Base-by-base conservation (phyloP, 2,329 filamentous ascomycete species). In the Fusarium verticillioides region DNA sequence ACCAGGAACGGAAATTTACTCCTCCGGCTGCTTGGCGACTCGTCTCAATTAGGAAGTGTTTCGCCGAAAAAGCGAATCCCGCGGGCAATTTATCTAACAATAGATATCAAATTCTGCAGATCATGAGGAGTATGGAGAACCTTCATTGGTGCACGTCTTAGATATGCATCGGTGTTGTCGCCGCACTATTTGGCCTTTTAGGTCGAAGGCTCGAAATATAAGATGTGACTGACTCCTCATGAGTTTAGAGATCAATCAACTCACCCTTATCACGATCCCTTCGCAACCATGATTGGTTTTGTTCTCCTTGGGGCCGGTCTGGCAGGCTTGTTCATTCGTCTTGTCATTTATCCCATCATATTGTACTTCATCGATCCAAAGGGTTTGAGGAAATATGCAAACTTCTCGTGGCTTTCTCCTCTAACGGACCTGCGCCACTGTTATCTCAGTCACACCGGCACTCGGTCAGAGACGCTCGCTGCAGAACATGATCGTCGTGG, bases 381-480 rank as follows among this genome's bases (percentile, higher is more conserved):
- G 3, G 81, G 80, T 1, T 26, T 78, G 2, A 70, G 77, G 16
- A 62, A 65, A 16, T 78, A 73, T 42, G 69, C 69, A 19, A 66
- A 50, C 62, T 72, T 77, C 30, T 66, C 74, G 15, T 54, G 64
- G 13, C 47, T 78, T 3, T 69, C 77, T 7, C 74, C 74, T 7
- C 46, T 78, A 5, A 70, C 75, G 7, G 72, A 77, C 15, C 30
- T 77, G n/a, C 60, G 66, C 18, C 76, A 73, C 34, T 60, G 74
- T 49, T 19, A 68, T 34, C 68, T 77, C 54, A 58, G 75, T 21
- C 69, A 75, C 7, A 73, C 78, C 44, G 77, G 72, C 78, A 72
- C 85, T 85, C 69, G 87, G 80, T 46, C 85, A 79, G 43, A 82
- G 83, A 77, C 86, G 82, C 61, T 85, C 80, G 21, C 85, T 82